A percentile compares a stretch with the other conserved stretches of the same genome.
These are phyloP conservation scores for Xylaria bambusicola DNA, from an alignment of 495 filamentous ascomycete species.

Conservation along the genomic window DNA sequence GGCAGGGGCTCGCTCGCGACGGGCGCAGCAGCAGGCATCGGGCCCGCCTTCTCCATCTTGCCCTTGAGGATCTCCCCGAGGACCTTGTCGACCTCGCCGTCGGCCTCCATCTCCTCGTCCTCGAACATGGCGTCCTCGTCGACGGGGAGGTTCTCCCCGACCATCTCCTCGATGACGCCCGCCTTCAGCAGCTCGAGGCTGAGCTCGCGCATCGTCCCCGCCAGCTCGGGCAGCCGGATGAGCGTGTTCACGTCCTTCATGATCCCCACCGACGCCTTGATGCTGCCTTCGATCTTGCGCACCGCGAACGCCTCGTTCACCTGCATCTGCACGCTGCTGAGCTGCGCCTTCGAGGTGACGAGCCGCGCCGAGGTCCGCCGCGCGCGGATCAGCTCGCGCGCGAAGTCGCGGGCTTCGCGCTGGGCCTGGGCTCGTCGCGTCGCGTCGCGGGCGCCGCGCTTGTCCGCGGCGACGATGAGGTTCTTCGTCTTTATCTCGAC, in stretches of 20 bases:
- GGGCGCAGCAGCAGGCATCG: constrained; percentile 55
- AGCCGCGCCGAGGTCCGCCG: constrained; percentile 74
- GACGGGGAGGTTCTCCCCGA: constrained; percentile 80
- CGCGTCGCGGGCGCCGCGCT: constrained; percentile 76
- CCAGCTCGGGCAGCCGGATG: constrained; percentile 81
- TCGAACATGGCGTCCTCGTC: constrained; percentile 61
- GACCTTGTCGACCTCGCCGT: constrained; percentile 90
- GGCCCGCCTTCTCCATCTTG: constrained; percentile 66
- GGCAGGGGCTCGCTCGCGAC: constrained; percentile 51
- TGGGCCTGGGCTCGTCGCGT: constrained; percentile 72
- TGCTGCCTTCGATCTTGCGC: constrained; percentile 93
- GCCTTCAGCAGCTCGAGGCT: constrained; percentile 86
- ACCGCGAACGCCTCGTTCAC: constrained; percentile 95
- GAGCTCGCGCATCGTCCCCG: constrained; percentile 86
- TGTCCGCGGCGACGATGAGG: constrained; percentile 75
- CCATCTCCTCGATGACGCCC: constrained; percentile 97
- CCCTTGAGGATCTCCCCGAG: constrained; percentile 86
- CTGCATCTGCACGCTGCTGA: constrained; percentile 95
- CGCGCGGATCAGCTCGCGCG: constrained; percentile 80
- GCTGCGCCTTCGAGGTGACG: constrained; percentile 83
- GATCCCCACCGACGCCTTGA: constrained; percentile 81
- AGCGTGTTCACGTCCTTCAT: constrained; percentile 96
- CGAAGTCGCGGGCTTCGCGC: constrained; percentile 80
- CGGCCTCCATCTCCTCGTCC: constrained; percentile 85
- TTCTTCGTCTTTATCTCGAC: constrained; percentile 84